Base-by-base conservation (phyloP, 2,329 filamentous ascomycete species). In the Cercospora zeae-maydis region DNA sequence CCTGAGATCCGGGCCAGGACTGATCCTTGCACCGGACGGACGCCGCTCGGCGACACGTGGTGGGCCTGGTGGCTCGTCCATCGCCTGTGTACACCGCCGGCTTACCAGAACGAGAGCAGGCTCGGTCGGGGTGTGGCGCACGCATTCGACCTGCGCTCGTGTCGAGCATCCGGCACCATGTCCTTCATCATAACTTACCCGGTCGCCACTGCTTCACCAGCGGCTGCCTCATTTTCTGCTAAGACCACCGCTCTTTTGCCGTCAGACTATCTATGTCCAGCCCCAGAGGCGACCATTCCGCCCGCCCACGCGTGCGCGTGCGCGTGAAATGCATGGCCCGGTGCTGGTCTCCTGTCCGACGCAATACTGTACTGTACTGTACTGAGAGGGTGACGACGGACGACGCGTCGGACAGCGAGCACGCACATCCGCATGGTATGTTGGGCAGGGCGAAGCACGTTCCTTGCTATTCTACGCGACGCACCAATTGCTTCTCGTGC, bases 211-310 rank as follows among this genome's bases (percentile, higher is more conserved):
- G 33, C 33, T 34, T 56, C 53, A 37, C 24, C 47, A 33, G 47
- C 47, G 47, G 31, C 47, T 19, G 10, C 14, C 47, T 52, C 47
- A 36, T 56, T 33, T 24, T 58, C 30, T 58, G 37, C 11, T 33
- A n/a, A 47, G 39, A 58, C 55, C 55, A 58, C 55, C 55, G 55
- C 24, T 37, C n/a, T 58, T 58, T 39, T 47, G 24, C 55, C 55
- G 55, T n/a, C 36, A 24, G 24, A 37, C 47, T 31, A 30, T 27
- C 47, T 24, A 52, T 51, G n/a, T n/a, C n/a, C 34, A 36, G 8
- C 36, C 11, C 13, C 19, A 52, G 47, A 33, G 47, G 47, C 47
- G 47, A 45, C 47, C 24, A 30, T 31, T 52, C 47, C 47, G 47
- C 27, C 47, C 47, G 47, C 47, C 47, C 47, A 52, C 47, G 47